phyloP scores from a whole-genome alignment of 1,139 yeast species.

The Saccharomyces pastorianus region DNA sequence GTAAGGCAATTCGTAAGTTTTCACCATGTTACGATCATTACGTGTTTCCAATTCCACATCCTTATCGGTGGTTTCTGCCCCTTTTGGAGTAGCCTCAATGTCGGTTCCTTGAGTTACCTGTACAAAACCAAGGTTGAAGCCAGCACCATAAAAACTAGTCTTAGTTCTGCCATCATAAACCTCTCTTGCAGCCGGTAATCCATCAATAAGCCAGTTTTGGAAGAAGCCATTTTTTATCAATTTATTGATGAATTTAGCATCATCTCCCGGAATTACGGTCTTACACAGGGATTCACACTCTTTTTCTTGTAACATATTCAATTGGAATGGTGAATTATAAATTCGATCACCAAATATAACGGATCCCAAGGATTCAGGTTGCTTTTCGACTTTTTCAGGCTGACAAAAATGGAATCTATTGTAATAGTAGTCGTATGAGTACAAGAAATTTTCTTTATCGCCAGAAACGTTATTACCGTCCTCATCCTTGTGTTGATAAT shows the following conservation, averaged over 20 bases:
- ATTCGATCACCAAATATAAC: slow-evolving; percentile 93
- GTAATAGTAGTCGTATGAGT: slow-evolving; percentile 80
- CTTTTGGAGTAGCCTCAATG: not conserved
- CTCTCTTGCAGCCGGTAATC: slow-evolving; percentile 78
- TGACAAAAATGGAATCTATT: slow-evolving; percentile 75
- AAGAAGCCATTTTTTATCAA: slow-evolving; percentile 75
- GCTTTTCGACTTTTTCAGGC: slow-evolving; percentile 57
- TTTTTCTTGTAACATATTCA: slow-evolving; percentile 67
- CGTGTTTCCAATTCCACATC: slow-evolving; percentile 11
- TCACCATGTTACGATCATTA: slow-evolving; percentile 8
- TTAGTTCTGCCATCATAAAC: slow-evolving; percentile 49
- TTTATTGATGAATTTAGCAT: slow-evolving; percentile 66
- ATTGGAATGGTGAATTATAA: slow-evolving; percentile 80
- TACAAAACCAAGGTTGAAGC: slow-evolving; percentile 72
- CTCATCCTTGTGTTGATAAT: slow-evolving; percentile 33
- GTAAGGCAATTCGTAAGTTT: slow-evolving; percentile 35
- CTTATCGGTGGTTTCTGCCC: slow-evolving; percentile 5
- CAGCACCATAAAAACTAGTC: slow-evolving; percentile 61
- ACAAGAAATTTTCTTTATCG: slow-evolving; percentile 43
- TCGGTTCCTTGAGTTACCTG: slow-evolving; percentile 25
- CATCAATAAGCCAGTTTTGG: slow-evolving; percentile 91
- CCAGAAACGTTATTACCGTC: slow-evolving; percentile 35
- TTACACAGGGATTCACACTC: slow-evolving; percentile 61
- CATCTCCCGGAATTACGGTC: slow-evolving; percentile 49
- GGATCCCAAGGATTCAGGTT: slow-evolving; percentile 86